Evolutionary conservation across 2,329 filamentous ascomycete genomes (phyloP), one percentile per base, ranked within the genome.

Genomic region (Scytalidium sp.): DNA sequence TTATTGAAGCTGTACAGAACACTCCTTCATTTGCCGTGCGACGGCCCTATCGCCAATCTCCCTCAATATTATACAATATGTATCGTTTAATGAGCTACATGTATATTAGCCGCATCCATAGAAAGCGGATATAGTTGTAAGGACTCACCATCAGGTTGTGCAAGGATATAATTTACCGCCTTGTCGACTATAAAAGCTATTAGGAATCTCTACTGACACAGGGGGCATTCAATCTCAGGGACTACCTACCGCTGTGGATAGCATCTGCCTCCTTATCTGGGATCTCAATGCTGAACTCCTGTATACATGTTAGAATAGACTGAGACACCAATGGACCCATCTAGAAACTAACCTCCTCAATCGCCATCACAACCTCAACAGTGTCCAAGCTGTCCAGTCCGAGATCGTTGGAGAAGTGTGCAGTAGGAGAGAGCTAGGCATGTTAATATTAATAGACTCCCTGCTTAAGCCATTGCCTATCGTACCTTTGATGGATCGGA

Each of bases 301-400:
- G 49, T 51, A 59, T 61, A 43, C 56, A 43, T 13, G 56, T 70
- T 49, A 66, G 60, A 44, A 50, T 20, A 36, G 15, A n/a, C 17
- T 36, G 5, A 36, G 15, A n/a, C 13, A n/a, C 15, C 32, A 36
- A 36, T 36, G 32, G 32, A 8, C 15, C 17, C 15, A 6, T 36
- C 17, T 15, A 29, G 45, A 51, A 47, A 56, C 56, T 49, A 62
- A 91, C 88, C 85, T 99, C 94, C 83, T 99, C 94, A 75, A 99
- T 97, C 60, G 94, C 94, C 94, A 99, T 99, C 64, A 99, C 94
- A 60, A 99, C 94, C 81, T 99, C 94, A 57, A 99, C 94, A 57
- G 94, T 97, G 73, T 99, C 94, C 72, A 99, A 83, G 75, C 88
- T 95, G 79, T 99, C 94, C 65, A 99, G 80, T 59, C 92, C 94